phyloP scores from a whole-genome alignment of 495 filamentous ascomycete genomes.

The Letharia columbiana region DNA sequence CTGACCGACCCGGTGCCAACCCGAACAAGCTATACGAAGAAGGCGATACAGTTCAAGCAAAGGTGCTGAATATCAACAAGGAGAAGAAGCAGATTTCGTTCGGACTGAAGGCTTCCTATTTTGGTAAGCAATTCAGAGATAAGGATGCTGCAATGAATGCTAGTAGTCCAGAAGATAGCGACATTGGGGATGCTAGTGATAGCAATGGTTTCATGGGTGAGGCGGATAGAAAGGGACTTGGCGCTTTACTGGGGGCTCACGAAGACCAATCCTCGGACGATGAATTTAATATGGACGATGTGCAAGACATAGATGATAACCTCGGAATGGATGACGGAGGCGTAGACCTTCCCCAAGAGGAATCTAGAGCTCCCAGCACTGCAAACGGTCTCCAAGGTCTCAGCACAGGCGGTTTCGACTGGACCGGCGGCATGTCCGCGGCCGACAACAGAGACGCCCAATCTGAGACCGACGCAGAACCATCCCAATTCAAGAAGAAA shows the following conservation, averaged over 20 bases:
- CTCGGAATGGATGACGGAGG: slow-evolving; percentile 7
- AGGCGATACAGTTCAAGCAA: slow-evolving; percentile 86
- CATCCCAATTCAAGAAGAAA: slow-evolving; percentile 58
- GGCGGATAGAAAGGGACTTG: neutral
- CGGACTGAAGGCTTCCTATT: slow-evolving; percentile 86
- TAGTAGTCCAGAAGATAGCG: slow-evolving; percentile 39
- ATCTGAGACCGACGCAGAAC: slow-evolving; percentile 33
- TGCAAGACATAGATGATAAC: slow-evolving; percentile 9
- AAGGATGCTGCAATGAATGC: slow-evolving; percentile 30
- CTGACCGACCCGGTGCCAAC: slow-evolving; percentile 67
- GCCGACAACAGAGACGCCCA: slow-evolving; percentile 37
- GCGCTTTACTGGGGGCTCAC: neutral
- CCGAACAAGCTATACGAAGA: slow-evolving; percentile 75
- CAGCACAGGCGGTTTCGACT: slow-evolving; percentile 76
- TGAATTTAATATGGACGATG: slow-evolving; percentile 3
- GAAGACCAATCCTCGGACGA: neutral
- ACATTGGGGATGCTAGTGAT: slow-evolving; percentile 33
- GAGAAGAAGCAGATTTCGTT: slow-evolving; percentile 71
- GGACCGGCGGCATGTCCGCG: slow-evolving; percentile 54
- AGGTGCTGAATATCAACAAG: slow-evolving; percentile 66
- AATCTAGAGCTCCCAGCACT: neutral
- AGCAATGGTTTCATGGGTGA: neutral
- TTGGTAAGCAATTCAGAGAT: slow-evolving; percentile 33
- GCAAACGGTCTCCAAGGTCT: slow-evolving; percentile 45
- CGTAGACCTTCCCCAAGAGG: neutral